Evolutionary conservation across 169 alveolate genomes (phyloP), one percentile per base, ranked within the genome.

Genomic region (Eimeria praecox): DNA sequence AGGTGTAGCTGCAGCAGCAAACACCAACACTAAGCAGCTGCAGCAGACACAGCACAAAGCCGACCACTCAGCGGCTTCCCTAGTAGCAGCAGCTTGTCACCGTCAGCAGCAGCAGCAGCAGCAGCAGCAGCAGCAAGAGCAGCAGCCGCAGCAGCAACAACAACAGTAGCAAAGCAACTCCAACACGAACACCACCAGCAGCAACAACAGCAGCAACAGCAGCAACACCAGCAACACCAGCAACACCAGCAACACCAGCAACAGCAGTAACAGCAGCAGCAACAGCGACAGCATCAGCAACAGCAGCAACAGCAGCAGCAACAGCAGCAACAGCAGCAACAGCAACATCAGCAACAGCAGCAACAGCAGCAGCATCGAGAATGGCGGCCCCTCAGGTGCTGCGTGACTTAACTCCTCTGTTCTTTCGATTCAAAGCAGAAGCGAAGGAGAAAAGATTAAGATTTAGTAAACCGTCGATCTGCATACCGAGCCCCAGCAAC

Each of bases 361-460:
- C 89, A 78, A 12, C 71, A 44, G 90, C 90, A 80, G 90, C 90
- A 80, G 90, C 71, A 80, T 62, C 90, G 44, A 35, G 66, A 42
- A 80, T 80, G 90, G 59, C 90, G 3, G 62, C 66, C 6, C 66
- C 90, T 10, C 90, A 42, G 66, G 90, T 59, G 27, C 12, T 80
- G n/a, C 27, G 90, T 62, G 90, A 80, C 35, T n/a, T 80, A 35
- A 80, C 66, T 80, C 90, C 90, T 18, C 66, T 80, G 27, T 80
- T 80, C 66, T 80, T 80, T 40, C 90, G 90, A 62, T 46, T 80
- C 9, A 80, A 80, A 59, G 90, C 90, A 16, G 66, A 80, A 35
- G 66, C 66, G n/a, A 42, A n/a, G n/a, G 90, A 80, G 44, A 80
- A 80, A 59, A 44, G 66, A 16, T 66, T 80, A 14, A 12, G 90